Percentiles rank a stretch among this genome's conserved stretches.
Evolutionary conservation across 1,139 yeast genomes (phyloP).

Genomic region (Hyphopichia pseudoburtonii): DNA sequence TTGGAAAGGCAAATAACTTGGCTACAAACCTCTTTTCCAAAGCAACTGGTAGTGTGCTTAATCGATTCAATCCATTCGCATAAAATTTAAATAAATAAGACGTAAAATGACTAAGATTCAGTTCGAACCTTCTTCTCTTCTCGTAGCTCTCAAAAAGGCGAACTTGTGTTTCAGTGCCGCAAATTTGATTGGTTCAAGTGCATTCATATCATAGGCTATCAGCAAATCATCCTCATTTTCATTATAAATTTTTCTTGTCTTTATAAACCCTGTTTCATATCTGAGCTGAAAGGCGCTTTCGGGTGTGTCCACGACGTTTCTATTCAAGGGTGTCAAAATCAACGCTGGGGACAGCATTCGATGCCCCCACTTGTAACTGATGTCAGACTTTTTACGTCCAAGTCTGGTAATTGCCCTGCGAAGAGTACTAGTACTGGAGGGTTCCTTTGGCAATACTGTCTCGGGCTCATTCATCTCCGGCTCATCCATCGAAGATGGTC

Average conservation of each 20-base stretch:
- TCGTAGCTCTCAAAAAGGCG: not conserved
- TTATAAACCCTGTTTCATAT: not conserved
- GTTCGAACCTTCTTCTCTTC: not conserved
- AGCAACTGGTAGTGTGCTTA: constrained; percentile 47
- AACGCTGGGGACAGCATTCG: no score
- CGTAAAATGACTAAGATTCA: no score
- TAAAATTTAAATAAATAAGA: no score
- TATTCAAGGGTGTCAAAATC: not conserved
- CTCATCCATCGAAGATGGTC: no score
- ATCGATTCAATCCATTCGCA: constrained; percentile 51
- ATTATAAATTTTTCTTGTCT: not conserved
- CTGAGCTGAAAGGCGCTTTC: not conserved
- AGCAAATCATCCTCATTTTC: not conserved
- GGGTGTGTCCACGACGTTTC: not conserved
- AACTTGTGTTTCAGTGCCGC: not conserved
- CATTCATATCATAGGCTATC: not conserved
- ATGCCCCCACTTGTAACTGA: not conserved
- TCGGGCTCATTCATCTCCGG: no score
- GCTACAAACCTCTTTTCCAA: constrained; percentile 52
- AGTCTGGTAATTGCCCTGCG: no score
- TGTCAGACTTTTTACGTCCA: not conserved
- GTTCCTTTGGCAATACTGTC: no score
- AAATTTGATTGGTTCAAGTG: no score
- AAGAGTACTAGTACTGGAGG: no score
- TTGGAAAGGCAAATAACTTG: constrained; percentile 71